Evolutionary conservation across 176 grass and related monocot species (phyloP).

Genomic region (Leersia perrieri): DNA sequence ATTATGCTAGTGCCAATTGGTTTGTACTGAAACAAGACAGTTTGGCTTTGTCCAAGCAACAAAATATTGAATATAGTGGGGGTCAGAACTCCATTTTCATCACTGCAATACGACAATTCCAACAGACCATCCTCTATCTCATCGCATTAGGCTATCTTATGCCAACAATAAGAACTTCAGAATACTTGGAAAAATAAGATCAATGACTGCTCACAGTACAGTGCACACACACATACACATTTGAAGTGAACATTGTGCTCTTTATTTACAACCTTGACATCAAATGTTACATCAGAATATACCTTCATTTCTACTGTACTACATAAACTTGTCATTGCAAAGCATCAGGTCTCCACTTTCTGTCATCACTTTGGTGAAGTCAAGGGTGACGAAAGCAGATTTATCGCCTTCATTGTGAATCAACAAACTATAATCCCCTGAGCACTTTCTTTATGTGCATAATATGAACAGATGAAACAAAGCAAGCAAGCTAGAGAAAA

Average conservation of each 20-base stretch:
- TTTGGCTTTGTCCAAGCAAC: background rate
- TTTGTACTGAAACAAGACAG: background rate
- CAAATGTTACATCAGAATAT: slow-evolving; percentile 24
- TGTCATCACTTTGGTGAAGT: background rate
- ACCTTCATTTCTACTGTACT: background rate
- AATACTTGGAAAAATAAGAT: background rate
- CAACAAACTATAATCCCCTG: slow-evolving; percentile 11
- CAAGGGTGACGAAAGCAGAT: background rate
- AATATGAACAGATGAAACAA: slow-evolving; percentile 8
- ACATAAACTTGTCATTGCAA: slow-evolving; percentile 17
- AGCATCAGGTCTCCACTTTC: slow-evolving; percentile 1
- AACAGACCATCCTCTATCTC: background rate
- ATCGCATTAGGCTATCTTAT: background rate
- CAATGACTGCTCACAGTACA: background rate
- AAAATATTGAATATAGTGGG: background rate
- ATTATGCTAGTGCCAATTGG: background rate
- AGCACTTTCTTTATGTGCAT: slow-evolving; percentile 14
- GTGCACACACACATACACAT: background rate
- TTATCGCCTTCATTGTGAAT: background rate
- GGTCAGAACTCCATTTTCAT: background rate
- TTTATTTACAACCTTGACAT: slow-evolving; percentile 38
- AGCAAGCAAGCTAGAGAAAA: background rate
- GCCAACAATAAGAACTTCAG: slow-evolving; percentile 6
- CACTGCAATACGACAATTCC: background rate
- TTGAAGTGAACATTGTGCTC: slow-evolving; percentile 10